Conservation (phyloP, 2,329 filamentous ascomycete genomes). For the Elsinoe australis region DNA sequence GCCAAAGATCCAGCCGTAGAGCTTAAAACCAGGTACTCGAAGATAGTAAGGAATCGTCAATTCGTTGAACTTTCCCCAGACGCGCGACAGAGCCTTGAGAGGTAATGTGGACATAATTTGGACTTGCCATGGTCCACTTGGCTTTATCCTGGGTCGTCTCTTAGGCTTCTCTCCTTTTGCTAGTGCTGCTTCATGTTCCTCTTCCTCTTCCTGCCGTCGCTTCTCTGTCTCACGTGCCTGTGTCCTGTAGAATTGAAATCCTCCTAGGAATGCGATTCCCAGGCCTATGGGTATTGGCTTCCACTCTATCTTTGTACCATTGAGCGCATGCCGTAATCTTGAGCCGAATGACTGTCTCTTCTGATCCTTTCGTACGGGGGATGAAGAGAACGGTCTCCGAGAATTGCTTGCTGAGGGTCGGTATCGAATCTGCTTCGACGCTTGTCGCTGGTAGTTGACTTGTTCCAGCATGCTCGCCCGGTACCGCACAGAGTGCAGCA, state of each 20-base stretch:
- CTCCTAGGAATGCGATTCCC: conserved; percentile 74
- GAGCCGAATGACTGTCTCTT: conserved; percentile 49
- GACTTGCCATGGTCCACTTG: conserved; percentile 73
- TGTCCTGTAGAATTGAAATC: conserved; percentile 76
- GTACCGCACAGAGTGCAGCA: background rate
- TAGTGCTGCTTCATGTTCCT: conserved; percentile 39
- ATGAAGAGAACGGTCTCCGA: conserved; percentile 17
- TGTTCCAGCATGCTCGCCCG: background rate
- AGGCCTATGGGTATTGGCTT: conserved; percentile 82
- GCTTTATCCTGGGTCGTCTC: conserved; percentile 58
- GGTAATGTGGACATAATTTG: conserved; percentile 90
- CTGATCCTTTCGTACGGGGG: conserved; percentile 23
- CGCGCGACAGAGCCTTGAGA: conserved; percentile 76
- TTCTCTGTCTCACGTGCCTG: conserved; percentile 44
- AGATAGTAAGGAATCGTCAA: conserved; percentile 80
- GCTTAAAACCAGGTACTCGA: conserved; percentile 79
- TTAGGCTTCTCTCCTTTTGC: conserved; percentile 45
- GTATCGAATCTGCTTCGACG: background rate
- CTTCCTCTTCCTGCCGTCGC: conserved; percentile 39
- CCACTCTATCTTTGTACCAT: conserved; percentile 68
- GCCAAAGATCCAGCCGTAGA: conserved; percentile 88
- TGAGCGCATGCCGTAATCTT: conserved; percentile 51
- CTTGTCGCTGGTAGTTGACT: background rate
- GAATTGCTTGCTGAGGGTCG: background rate
- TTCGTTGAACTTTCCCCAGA: conserved; percentile 91